Conservation (phyloP, 2,329 filamentous ascomycete genomes). For the Chaetomium globosum region DNA sequence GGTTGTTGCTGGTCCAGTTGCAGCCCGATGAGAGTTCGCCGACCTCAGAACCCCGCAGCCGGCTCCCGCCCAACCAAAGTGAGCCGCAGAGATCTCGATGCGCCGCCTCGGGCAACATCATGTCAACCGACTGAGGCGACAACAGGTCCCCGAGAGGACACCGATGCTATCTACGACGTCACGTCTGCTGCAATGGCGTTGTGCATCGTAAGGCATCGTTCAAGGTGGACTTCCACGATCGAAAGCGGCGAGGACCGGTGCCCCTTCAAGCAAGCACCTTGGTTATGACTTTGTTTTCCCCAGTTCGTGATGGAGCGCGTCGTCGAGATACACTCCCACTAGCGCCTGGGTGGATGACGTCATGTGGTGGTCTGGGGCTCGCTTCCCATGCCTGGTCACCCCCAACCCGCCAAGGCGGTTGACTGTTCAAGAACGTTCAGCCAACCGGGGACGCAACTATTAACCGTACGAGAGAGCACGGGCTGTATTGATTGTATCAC, state of each 20-base stretch:
- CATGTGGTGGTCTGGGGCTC: background rate
- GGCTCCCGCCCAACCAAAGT: slow-evolving; percentile 4
- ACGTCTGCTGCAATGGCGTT: background rate
- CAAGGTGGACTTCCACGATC: background rate
- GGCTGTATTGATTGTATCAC: background rate
- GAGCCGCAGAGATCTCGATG: slow-evolving; percentile 7
- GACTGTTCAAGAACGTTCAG: background rate
- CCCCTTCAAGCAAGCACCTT: no score
- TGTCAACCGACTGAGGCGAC: background rate
- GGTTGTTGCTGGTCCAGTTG: background rate
- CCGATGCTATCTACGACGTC: background rate
- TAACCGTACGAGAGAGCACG: background rate
- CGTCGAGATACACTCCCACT: slow-evolving; percentile 13
- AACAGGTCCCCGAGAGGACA: background rate
- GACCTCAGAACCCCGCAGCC: background rate
- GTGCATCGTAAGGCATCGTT: slow-evolving; percentile 2
- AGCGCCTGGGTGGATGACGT: slow-evolving; percentile 9
- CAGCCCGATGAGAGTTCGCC: background rate
- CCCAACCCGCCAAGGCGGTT: slow-evolving; percentile 7
- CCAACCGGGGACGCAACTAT: slow-evolving; percentile 6
- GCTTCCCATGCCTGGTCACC: background rate
- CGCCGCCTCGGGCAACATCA: background rate
- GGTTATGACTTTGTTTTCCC: background rate
- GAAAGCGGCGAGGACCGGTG: no score
- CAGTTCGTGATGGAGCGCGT: background rate